These are phyloP conservation scores for Penicillium sp. DNA, from an alignment of 2,329 filamentous ascomycete species.

Conservation along the genomic window DNA sequence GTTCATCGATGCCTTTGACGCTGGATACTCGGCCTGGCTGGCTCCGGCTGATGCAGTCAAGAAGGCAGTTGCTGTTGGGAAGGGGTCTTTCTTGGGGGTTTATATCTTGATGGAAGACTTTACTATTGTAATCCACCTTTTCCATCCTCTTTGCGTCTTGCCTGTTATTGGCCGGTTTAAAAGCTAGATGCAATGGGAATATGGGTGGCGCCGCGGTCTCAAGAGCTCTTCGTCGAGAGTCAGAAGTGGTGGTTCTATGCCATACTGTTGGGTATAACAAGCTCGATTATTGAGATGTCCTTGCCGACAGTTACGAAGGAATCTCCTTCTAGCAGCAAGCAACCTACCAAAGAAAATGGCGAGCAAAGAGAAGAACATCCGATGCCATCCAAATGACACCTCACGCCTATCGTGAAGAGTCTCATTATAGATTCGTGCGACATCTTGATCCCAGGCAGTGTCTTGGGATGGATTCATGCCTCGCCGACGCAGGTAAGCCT, in stretches of 20 bases:
- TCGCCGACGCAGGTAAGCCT: conserved; percentile 52
- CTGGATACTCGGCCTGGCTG: conserved; percentile 44
- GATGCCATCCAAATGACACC: background rate
- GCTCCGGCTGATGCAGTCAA: conserved; percentile 20
- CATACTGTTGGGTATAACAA: conserved; percentile 50
- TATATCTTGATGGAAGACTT: conserved; percentile 65
- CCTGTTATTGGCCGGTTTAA: background rate
- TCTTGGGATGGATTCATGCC: conserved; percentile 58
- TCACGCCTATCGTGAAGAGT: conserved; percentile 40
- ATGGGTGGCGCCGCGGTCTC: conserved; percentile 41
- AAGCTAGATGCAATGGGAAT: conserved; percentile 52
- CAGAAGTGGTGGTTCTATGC: conserved; percentile 68
- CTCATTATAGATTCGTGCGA: conserved; percentile 59
- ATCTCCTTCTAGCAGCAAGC: background rate
- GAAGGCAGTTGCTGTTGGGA: conserved; percentile 51
- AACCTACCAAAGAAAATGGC: conserved; percentile 18
- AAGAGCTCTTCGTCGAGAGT: conserved; percentile 54
- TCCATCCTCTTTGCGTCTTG: conserved; percentile 4
- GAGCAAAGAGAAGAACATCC: conserved; percentile 17
- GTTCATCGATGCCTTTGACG: conserved; percentile 59
- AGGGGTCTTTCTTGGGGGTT: conserved; percentile 59
- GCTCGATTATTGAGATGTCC: conserved; percentile 26
- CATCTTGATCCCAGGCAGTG: conserved; percentile 56
- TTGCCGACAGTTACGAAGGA: conserved; percentile 17
- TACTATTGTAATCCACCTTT: conserved; percentile 52